Percentiles rank a stretch among this genome's conserved stretches.
Evolutionary conservation across 1,139 yeast species (phyloP).

Genomic region (Yamadazyma diddensiae): DNA sequence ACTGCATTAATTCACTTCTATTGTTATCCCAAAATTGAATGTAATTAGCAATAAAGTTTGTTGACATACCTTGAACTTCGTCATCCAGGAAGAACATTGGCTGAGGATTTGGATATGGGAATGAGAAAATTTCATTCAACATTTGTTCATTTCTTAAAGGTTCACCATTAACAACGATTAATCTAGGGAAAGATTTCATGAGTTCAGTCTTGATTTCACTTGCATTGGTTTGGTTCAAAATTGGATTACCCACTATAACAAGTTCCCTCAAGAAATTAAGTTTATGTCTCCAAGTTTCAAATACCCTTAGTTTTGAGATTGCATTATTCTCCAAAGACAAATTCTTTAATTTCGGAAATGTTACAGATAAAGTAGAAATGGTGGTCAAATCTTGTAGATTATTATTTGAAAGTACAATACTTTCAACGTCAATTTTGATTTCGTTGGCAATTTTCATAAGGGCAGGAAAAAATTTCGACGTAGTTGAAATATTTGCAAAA

Average conservation of each 20-base stretch:
- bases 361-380: slow-evolving; percentile 63
- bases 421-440: slow-evolving; percentile 54
- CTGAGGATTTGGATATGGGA: slow-evolving; percentile 49
- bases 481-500: slow-evolving; percentile 54
- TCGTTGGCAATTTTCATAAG: slow-evolving; percentile 78
- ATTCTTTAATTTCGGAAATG: slow-evolving; percentile 75
- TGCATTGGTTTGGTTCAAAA: slow-evolving; percentile 35
- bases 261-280: slow-evolving; percentile 72
- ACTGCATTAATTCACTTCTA: slow-evolving; percentile 62
- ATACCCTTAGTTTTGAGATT: slow-evolving; percentile 52
- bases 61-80: slow-evolving; percentile 68
- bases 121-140: slow-evolving; percentile 49
- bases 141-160: slow-evolving; percentile 70
- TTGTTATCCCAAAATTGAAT: slow-evolving; percentile 80
- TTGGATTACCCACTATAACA: slow-evolving; percentile 74
- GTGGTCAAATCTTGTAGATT: slow-evolving; percentile 59
- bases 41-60: slow-evolving; percentile 73
- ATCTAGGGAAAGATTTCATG: slow-evolving; percentile 69
- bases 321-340: slow-evolving; percentile 77
- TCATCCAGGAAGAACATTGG: slow-evolving; percentile 74
- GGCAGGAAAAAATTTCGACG: slow-evolving; percentile 87
- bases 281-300: slow-evolving; percentile 80
- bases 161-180: slow-evolving; percentile 76
- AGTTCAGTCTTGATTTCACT: slow-evolving; percentile 58
- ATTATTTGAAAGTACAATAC: slow-evolving; percentile 75